Evolutionary conservation across 179 eudicot genomes (phyloP).

Genomic region (Actinidia arguta): DNA sequence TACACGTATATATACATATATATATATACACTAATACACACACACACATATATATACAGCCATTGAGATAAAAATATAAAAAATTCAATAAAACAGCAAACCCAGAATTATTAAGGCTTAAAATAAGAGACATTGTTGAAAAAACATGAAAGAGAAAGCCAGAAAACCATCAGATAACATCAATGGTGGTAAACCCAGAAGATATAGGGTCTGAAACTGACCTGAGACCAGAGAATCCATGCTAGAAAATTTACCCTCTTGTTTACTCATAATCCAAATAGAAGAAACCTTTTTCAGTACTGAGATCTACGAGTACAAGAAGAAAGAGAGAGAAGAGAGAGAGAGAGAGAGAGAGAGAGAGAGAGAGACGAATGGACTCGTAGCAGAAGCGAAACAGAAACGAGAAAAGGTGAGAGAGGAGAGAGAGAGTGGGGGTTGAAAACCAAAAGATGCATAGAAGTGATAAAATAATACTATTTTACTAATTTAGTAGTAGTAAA

Average conservation of each 20-base stretch:
- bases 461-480: too few relatives aligned
- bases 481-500: too few relatives aligned
- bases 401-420: too few relatives aligned
- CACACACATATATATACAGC: not conserved
- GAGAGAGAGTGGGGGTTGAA: too few relatives aligned
- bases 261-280: not conserved
- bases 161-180: not conserved
- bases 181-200: conserved; percentile 9
- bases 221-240: conserved; percentile 7
- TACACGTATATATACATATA: not conserved
- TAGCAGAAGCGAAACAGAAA: too few relatives aligned
- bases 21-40: too few relatives aligned
- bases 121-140: not conserved
- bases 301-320: too few relatives aligned
- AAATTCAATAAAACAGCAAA: not conserved
- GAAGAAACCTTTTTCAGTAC: not conserved
- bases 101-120: not conserved
- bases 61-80: not conserved
- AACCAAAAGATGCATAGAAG: too few relatives aligned
- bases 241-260: not conserved
- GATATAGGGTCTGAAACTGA: not conserved
- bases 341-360: too few relatives aligned
- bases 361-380: too few relatives aligned
- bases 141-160: not conserved
- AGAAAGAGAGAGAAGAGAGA: too few relatives aligned